These are phyloP conservation scores for Beauveria caledonica DNA, from an alignment of 2,329 filamentous ascomycete genomes.

Conservation along the genomic window DNA sequence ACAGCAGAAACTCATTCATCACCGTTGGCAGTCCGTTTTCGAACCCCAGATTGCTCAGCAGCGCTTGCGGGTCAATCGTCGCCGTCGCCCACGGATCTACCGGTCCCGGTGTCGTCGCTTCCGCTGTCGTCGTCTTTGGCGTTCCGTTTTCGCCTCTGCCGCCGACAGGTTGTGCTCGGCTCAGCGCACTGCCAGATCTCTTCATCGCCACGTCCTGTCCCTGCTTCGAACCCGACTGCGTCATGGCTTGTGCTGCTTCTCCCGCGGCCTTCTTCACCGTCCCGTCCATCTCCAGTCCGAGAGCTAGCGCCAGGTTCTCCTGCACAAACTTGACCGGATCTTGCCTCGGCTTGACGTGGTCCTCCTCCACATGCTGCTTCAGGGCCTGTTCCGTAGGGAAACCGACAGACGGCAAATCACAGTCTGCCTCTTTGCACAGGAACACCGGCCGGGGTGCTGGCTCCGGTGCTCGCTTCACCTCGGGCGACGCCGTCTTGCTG, in stretches of 20 bases:
- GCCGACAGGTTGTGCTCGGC: constrained; percentile 25
- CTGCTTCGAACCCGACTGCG: constrained; percentile 36
- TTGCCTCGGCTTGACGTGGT: constrained; percentile 48
- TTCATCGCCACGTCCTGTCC: constrained; percentile 43
- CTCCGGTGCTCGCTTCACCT: constrained; percentile 28
- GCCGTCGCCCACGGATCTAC: constrained; percentile 30
- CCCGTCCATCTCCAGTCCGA: constrained; percentile 47
- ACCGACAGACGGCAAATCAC: constrained; percentile 40
- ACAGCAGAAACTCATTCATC: constrained; percentile 45
- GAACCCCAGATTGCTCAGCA: constrained; percentile 27
- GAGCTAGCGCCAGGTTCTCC: constrained; percentile 38
- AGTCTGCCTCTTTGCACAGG: constrained; percentile 45
- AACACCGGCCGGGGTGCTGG: constrained; percentile 35
- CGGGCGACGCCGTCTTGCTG: constrained; percentile 39
- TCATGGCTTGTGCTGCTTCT: constrained; percentile 25
- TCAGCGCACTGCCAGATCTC: constrained; percentile 38
- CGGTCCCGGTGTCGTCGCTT: constrained; percentile 9
- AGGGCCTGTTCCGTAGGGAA: constrained; percentile 48
- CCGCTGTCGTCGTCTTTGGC: constrained; percentile 17
- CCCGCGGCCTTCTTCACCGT: constrained; percentile 26
- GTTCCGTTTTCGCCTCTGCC: constrained; percentile 24
- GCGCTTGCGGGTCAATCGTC: constrained; percentile 43
- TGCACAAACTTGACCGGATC: constrained; percentile 45
- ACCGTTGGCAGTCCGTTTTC: constrained; percentile 33
- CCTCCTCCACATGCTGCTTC: constrained; percentile 46